Base-by-base conservation (phyloP, 1,139 yeast genomes). In the Saccharomyces pastorianus region DNA sequence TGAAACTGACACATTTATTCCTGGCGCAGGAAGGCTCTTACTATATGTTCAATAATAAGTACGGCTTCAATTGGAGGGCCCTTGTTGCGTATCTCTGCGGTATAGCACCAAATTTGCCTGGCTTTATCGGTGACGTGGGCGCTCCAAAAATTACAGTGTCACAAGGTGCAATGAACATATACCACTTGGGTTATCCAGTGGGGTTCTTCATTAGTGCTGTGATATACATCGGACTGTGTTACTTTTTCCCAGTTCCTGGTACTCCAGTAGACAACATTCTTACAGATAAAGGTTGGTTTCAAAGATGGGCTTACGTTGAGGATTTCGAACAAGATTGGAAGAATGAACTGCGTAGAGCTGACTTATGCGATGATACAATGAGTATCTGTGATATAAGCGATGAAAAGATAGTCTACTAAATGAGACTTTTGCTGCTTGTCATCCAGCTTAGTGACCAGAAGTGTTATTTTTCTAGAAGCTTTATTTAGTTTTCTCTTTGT, bases 11-110 rank as follows among this genome's bases (percentile, higher is more conserved):
- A 52, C 91, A 88, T 64, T 74, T 89, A 58, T 89, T 83, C 68
- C 64, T 77, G n/a, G 74, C 76, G 38, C 68, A 71, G 46, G 62
- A 61, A 2, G 71, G 66, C 64, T 64, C 72, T 9, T 70, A 77
- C 51, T 89, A 89, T 72, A 76, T 78, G 71, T 88, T 76, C 67
- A 64, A 64, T 48, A 82, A 81, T 72, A 73, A 71, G 48, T 66
- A 71, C 50, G 96, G 96, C 38, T 65, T 83, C 69, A 88, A 89
- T 69, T 88, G 95, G 95, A 79, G 96, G 65, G 91, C 89, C 1
- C 80, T 80, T 55, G 79, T 73, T 46, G 88, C 91, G 0, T 86
- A 86, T 68, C 69, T 85, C 57, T 74, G 84, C 60, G 95, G 93
- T 55, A 84, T 88, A 56, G 73, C 84, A 48, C 95, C 95, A 51